Evolutionary conservation across 2,329 filamentous ascomycete species (phyloP), one percentile per base, ranked within the genome.

Genomic region (Hypoxylon sp.): DNA sequence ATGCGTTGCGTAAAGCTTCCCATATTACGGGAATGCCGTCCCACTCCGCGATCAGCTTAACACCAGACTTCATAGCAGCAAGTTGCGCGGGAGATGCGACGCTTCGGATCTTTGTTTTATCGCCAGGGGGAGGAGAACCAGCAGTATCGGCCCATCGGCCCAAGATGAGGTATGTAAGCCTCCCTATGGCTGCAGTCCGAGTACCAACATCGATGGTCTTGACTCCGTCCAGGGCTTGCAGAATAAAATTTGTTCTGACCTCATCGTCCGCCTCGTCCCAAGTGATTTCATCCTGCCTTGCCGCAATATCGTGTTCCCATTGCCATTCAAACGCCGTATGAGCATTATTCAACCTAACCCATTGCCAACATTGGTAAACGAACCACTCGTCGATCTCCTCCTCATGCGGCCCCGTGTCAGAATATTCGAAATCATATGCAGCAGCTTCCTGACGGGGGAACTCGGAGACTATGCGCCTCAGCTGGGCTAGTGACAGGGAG

Each of bases 311-410:
- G 22, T 86, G 83, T 73, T 86, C 81, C 93, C 93, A 97, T 76
- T 91, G 88, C 77, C 89, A 88, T 70, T 94, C 88, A 76, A 97
- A 98, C 1, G 91, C 90, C 39, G 89, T 85, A 76, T 93, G 92
- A 19, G 92, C 91, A 58, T 90, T 88, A 58, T 92, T 87, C 53
- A 98, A 84, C 75, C 94, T 91, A 51, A 91, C 87, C 81, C 93
- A 92, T 78, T 98, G 94, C 80, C 92, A 92, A 69, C 94, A 90
- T 74, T 92, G 92, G 81, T 98, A 98, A 58, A 91, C 90, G 80
- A 99, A 99, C 96, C 96, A 99, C 82, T 99, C 96, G 78, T 98
- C 94, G 52, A 99, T 86, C 83, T 99, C 96, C 70, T 96, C 93
- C 17, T 92, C 89, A 74, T 97, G 91, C 0, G 89, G 83, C 22